Evolutionary conservation across 495 filamentous ascomycete genomes (phyloP).

Genomic region (Aspergillus olivimuriae): DNA sequence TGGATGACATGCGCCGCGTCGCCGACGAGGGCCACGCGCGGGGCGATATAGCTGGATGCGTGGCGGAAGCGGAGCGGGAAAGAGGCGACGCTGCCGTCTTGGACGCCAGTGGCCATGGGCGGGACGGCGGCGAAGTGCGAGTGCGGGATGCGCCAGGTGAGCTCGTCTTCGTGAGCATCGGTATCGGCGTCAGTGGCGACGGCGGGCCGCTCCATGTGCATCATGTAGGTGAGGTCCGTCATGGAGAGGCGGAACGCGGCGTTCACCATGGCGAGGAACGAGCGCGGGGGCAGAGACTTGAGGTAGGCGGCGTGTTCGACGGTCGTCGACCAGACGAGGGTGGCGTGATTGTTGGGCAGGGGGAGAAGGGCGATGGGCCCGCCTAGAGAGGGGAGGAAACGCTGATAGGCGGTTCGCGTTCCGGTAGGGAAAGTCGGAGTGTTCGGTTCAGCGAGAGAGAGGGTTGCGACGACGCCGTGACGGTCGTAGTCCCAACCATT

Average conservation of each 20-base stretch:
- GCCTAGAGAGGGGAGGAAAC: constrained; percentile 74
- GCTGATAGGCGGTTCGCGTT: constrained; percentile 78
- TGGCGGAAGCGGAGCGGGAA: constrained; percentile 91
- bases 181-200: constrained; percentile 10
- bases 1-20: constrained; percentile 95
- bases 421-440: constrained; percentile 24
- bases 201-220: constrained; percentile 46
- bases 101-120: constrained; percentile 56
- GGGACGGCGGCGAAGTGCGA: constrained; percentile 52
- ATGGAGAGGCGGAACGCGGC: constrained; percentile 80
- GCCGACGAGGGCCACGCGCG: constrained; percentile 81
- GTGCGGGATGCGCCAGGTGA: constrained; percentile 73
- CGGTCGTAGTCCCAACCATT: constrained; percentile 90
- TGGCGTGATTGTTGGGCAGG: constrained; percentile 71
- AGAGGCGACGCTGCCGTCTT: constrained; percentile 74
- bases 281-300: constrained; percentile 61
- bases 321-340: constrained; percentile 90
- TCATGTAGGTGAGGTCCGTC: constrained; percentile 75
- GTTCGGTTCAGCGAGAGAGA: constrained; percentile 55
- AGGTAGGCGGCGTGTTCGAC: constrained; percentile 70
- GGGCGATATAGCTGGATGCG: constrained; percentile 82
- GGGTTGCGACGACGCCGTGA: constrained; percentile 85
- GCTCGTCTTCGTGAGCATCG: constrained; percentile 58
- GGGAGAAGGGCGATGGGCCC: constrained; percentile 89
- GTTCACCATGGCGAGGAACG: constrained; percentile 86